A percentile compares a stretch with the other conserved stretches of the same genome.
Conservation (phyloP, 257 asterid genomes). For the Plectranthus barbatus region DNA sequence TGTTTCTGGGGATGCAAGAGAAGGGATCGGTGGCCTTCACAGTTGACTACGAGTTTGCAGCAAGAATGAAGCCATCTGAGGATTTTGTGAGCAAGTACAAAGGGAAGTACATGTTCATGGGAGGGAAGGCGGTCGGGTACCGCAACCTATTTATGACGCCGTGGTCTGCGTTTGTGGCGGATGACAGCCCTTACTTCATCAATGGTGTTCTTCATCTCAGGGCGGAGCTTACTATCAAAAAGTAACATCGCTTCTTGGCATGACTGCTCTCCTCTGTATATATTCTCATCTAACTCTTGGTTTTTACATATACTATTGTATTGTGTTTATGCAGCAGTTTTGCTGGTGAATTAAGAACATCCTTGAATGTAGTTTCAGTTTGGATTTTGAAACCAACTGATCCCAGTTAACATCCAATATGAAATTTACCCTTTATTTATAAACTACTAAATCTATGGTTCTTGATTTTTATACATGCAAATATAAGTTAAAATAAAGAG, state of each 20-base stretch:
- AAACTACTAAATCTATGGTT: no score
- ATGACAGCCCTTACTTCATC: slow-evolving; percentile 55
- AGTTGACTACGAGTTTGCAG: slow-evolving; percentile 70
- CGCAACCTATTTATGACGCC: slow-evolving; percentile 54
- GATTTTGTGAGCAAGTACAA: slow-evolving; percentile 56
- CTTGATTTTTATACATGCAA: no score
- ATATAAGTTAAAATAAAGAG: no score
- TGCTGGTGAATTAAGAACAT: no score
- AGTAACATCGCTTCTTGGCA: neutral
- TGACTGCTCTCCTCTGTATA: no score
- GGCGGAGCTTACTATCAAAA: slow-evolving; percentile 56
- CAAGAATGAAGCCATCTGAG: slow-evolving; percentile 43
- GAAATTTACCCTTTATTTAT: no score
- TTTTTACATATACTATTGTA: no score
- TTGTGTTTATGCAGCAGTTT: no score
- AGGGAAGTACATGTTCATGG: slow-evolving; percentile 53
- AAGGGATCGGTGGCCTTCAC: slow-evolving; percentile 50
- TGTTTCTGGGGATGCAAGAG: slow-evolving; percentile 79
- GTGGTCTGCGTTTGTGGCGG: slow-evolving; percentile 62
- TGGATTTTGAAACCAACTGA: no score
- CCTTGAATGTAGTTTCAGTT: no score
- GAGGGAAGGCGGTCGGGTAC: slow-evolving; percentile 38
- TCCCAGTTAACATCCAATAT: no score
- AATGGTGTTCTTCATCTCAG: slow-evolving; percentile 70
- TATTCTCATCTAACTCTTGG: no score